Base-by-base conservation (phyloP, 1,139 yeast species). In the Geotrichum siamense region DNA sequence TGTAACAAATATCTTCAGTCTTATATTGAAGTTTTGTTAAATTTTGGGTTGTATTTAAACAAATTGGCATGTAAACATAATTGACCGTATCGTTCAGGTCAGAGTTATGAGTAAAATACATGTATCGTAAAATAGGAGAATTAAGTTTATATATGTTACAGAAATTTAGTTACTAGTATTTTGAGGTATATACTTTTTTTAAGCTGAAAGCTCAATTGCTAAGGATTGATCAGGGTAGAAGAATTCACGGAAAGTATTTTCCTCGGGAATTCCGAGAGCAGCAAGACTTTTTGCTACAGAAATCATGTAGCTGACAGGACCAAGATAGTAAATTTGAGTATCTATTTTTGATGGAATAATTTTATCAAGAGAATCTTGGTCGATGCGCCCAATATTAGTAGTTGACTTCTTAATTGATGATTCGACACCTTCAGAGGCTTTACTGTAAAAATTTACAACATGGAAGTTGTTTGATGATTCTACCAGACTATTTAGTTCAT, bases 391-490 rank as follows among this genome's bases (percentile, higher is more conserved):
- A 32, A 49, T 33, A 27, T 43, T 37, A 2, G 32, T 31, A 36
- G 38, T 22, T 19, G 44, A 20, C 44, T 42, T 35, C 39, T 19
- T 29, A 39, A 26, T 38, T 38, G 21, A 23, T 44, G 29, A 22
- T 4, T 25, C 12, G 30, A 19, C 9, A 17, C 20, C 17, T 23
- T 23, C 27, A 9, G 31, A 5, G 12, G 43, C 19, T 30, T 34
- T 32, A 17, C 55, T 50, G 45, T 50, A 50, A 44, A 48, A 53
- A 37, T 48, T 49, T 33, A 48, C 41, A 38, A 50, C 47, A 13
- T 45, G 40, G 51, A 55, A 54, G 19, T 44, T 47, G 12, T 51
- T 45, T 38, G 49, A 36, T 13, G 46, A 39, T 4, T 42, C 44
- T 12, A 42, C 40, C 30, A 54, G 34, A 16, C 46, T 44, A 15